Evolutionary conservation across 805 yeast genomes (phyloP).

Genomic region (Pichia scutulata): DNA sequence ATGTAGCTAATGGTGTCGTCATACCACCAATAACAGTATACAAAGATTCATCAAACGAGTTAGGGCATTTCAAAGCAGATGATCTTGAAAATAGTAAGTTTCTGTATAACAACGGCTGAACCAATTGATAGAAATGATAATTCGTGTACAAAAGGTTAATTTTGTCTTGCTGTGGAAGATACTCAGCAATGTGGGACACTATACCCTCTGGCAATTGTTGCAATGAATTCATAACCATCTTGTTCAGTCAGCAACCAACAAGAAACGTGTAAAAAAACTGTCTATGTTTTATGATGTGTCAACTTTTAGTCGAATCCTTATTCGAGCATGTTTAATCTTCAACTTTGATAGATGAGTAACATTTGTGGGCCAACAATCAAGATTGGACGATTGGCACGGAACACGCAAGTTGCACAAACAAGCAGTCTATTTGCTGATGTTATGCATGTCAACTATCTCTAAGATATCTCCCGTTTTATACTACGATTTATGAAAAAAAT

Average conservation of each 20-base stretch:
- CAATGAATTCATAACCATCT: not conserved
- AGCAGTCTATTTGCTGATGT: too few relatives aligned
- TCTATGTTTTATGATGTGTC: too few relatives aligned
- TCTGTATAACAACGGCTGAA: conserved; percentile 30
- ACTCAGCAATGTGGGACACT: conserved; percentile 17
- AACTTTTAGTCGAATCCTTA: too few relatives aligned
- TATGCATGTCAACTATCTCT: too few relatives aligned
- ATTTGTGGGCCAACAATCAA: too few relatives aligned
- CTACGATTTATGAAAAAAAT: too few relatives aligned
- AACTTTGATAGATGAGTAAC: not conserved
- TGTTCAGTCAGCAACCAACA: not conserved
- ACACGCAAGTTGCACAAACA: too few relatives aligned
- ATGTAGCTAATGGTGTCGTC: conserved; percentile 27
- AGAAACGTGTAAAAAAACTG: not conserved
- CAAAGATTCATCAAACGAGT: conserved; percentile 29
- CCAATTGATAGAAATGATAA: conserved; percentile 25
- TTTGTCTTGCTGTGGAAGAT: conserved; percentile 35
- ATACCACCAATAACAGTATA: conserved; percentile 35
- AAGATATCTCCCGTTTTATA: too few relatives aligned
- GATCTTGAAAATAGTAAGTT: conserved; percentile 30
- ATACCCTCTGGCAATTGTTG: conserved; percentile 18
- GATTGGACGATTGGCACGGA: too few relatives aligned
- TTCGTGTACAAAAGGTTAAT: conserved; percentile 27
- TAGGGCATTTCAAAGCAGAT: conserved; percentile 23
- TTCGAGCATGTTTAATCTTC: not conserved